Percentiles rank a stretch among this genome's conserved stretches.
Evolutionary conservation across 257 asterid genomes (phyloP).

Genomic region (Phtheirospermum japonicum): DNA sequence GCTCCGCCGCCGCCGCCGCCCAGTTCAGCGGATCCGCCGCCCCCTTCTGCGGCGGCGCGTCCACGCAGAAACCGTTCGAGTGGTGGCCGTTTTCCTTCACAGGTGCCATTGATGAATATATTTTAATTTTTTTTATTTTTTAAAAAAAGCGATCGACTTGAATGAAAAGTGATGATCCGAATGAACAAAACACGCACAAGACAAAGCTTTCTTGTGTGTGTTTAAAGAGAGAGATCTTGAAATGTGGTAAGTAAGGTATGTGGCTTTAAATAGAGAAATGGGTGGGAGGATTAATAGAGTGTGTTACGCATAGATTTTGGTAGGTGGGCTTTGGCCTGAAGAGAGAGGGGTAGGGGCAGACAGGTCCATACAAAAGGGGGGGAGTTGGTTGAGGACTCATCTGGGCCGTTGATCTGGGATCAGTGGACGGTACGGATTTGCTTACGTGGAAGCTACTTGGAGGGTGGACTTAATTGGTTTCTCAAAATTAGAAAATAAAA

Average conservation of each 20-base stretch:
- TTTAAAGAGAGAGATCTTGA: slow-evolving; percentile 15
- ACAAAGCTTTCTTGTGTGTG: neutral
- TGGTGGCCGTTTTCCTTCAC: slow-evolving; percentile 33
- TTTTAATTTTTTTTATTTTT: neutral
- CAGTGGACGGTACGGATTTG: slow-evolving; percentile 32
- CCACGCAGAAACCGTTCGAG: slow-evolving; percentile 42
- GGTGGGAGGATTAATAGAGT: slow-evolving; percentile 17
- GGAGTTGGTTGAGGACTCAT: slow-evolving; percentile 57
- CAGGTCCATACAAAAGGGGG: slow-evolving; percentile 31
- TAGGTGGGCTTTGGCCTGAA: slow-evolving; percentile 54
- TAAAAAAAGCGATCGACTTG: too few relatives aligned
- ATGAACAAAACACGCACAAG: slow-evolving; percentile 1
- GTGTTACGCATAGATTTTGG: slow-evolving; percentile 32
- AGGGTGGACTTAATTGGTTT: neutral
- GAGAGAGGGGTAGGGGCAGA: slow-evolving; percentile 5
- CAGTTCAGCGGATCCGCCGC: slow-evolving; percentile 75
- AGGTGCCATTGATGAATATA: neutral
- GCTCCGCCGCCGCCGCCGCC: slow-evolving; percentile 74
- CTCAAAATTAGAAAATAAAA: too few relatives aligned
- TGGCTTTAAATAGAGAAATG: slow-evolving; percentile 48
- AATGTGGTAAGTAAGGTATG: slow-evolving; percentile 21
- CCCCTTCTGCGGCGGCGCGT: slow-evolving; percentile 19
- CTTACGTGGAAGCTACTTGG: neutral
- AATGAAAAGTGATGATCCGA: too few relatives aligned
- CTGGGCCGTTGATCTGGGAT: slow-evolving; percentile 27